A percentile compares a stretch with the other conserved stretches of the same genome.
Conservation (phyloP, 306 rosid genomes). For the Prinsepia uniflora region DNA sequence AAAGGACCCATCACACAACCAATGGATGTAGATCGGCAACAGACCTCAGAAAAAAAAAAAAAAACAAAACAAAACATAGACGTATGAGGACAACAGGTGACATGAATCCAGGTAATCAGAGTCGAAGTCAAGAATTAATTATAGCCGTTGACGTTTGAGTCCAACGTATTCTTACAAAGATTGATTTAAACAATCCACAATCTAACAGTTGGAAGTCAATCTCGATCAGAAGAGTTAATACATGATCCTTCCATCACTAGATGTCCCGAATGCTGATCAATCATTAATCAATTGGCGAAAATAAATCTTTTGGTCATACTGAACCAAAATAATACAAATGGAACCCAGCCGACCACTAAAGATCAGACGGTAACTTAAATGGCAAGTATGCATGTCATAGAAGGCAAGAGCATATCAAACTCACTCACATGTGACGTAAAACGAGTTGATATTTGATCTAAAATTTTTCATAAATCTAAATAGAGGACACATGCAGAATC, state of each 20-base stretch:
- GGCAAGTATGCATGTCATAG: background rate
- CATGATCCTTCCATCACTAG: slow-evolving; percentile 3
- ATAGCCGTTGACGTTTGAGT: background rate
- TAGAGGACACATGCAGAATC: too few relatives aligned
- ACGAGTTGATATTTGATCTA: background rate
- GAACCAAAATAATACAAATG: background rate
- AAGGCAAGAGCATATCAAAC: background rate
- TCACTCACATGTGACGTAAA: background rate
- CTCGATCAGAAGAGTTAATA: background rate
- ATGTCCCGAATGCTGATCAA: background rate
- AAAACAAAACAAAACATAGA: too few relatives aligned
- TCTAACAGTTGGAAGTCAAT: background rate
- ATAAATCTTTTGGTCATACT: background rate
- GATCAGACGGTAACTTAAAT: background rate
- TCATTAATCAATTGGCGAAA: background rate
- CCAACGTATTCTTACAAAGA: background rate
- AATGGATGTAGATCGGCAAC: too few relatives aligned
- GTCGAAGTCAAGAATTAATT: background rate
- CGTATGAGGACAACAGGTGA: background rate
- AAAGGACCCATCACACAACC: background rate
- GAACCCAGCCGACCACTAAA: background rate
- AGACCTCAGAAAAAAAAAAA: background rate
- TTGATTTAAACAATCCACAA: background rate
- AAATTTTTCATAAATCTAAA: background rate
- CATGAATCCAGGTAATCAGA: background rate